Conservation (phyloP, 495 filamentous ascomycete genomes). For the Tuber aestivum region DNA sequence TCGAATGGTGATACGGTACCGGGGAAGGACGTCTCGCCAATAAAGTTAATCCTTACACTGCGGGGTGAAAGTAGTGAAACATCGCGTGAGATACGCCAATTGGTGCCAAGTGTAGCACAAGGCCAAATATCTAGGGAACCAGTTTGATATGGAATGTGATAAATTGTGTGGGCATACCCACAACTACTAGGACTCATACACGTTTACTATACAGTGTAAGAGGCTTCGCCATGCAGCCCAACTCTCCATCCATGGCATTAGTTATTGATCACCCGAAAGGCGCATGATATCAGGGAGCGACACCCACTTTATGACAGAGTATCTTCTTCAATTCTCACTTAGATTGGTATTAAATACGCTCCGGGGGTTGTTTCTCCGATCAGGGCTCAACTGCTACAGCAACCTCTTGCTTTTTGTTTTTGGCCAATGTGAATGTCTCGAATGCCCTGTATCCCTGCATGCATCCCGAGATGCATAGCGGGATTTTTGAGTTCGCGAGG, state of each 20-base stretch:
- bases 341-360: neutral
- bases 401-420: neutral
- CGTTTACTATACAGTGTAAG: neutral
- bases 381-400: neutral
- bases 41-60: neutral
- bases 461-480: neutral
- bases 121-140: neutral
- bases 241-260: neutral
- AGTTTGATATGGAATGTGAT: too few relatives aligned
- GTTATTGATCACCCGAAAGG: neutral
- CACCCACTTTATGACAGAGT: neutral
- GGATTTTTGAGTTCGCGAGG: neutral
- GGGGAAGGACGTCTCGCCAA: too few relatives aligned
- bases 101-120: neutral
- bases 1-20: neutral
- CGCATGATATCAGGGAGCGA: neutral
- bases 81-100: neutral
- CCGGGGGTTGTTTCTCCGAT: neutral
- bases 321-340: neutral
- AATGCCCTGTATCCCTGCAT: neutral
- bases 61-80: neutral
- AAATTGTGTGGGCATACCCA: too few relatives aligned
- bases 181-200: too few relatives aligned
- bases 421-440: neutral
- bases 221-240: neutral